These are phyloP conservation scores for Phytopythium montanum DNA, from an alignment of 352 stramenopile species.

Conservation along the genomic window DNA sequence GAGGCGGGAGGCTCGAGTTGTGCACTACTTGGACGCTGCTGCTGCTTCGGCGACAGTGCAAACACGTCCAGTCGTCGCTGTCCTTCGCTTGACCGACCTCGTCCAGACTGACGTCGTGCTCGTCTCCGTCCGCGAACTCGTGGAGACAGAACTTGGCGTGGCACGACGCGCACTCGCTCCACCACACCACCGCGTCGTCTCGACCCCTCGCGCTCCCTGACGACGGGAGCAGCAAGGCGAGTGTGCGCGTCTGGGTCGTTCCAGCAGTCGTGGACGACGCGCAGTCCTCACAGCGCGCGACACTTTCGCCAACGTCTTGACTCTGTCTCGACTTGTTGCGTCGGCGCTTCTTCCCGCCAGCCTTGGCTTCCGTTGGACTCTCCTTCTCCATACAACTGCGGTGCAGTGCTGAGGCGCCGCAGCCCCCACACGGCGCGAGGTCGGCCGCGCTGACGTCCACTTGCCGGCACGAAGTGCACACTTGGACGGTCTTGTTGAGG, in stretches of 20 bases:
- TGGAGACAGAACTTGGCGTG: slow-evolving; percentile 31
- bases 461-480: slow-evolving; percentile 56
- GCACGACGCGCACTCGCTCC: slow-evolving; percentile 26
- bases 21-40: neutral
- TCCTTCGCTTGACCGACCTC: slow-evolving; percentile 28
- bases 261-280: neutral
- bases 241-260: slow-evolving; percentile 18
- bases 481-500: slow-evolving; percentile 36
- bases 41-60: slow-evolving; percentile 11
- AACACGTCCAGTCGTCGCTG: slow-evolving; percentile 42
- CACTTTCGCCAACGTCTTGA: neutral
- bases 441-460: slow-evolving; percentile 40
- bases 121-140: slow-evolving; percentile 33
- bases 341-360: slow-evolving; percentile 19
- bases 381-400: slow-evolving; percentile 25
- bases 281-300: slow-evolving; percentile 10
- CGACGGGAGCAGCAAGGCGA: slow-evolving; percentile 33
- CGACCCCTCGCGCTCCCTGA: neutral
- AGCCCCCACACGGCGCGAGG: slow-evolving; percentile 24
- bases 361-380: slow-evolving; percentile 4
- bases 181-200: slow-evolving; percentile 24
- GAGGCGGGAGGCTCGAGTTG: too few species aligned
- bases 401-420: slow-evolving; percentile 23
- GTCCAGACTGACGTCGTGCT: slow-evolving; percentile 20
- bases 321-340: slow-evolving; percentile 4